A percentile compares a stretch with the other conserved stretches of the same genome.
These are phyloP conservation scores for Diplodia seriata DNA, from an alignment of 2,329 filamentous ascomycete species.

Conservation along the genomic window DNA sequence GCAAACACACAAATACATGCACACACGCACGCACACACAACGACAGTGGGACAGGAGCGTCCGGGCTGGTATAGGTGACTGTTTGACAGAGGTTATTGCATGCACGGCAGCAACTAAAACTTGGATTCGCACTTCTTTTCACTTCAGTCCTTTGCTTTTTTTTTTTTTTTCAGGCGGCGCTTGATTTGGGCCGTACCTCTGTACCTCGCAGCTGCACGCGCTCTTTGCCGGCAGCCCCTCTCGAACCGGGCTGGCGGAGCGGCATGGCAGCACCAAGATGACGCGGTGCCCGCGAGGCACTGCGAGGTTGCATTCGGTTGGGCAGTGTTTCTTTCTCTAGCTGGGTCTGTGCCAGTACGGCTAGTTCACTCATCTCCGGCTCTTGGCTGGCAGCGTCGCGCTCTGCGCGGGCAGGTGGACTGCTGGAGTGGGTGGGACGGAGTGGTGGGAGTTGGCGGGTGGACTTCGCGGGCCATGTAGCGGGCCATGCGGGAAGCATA, in stretches of 20 bases:
- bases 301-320: slow-evolving; percentile 26
- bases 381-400: slow-evolving; percentile 12
- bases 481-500: slow-evolving; percentile 26
- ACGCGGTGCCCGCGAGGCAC: slow-evolving; percentile 19
- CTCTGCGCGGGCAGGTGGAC: neutral
- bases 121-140: slow-evolving; percentile 22
- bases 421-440: neutral
- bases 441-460: slow-evolving; percentile 9
- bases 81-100: neutral
- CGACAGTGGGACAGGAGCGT: slow-evolving; percentile 21
- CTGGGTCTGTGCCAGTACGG: slow-evolving; percentile 22
- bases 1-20: neutral
- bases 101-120: slow-evolving; percentile 28
- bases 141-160: slow-evolving; percentile 25
- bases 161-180: slow-evolving; percentile 10
- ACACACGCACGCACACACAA: neutral
- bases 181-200: slow-evolving; percentile 4
- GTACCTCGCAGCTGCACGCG: slow-evolving; percentile 29
- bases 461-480: slow-evolving; percentile 16
- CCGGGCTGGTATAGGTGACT: no score
- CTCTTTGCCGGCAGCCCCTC: slow-evolving; percentile 18
- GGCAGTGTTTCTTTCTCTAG: slow-evolving; percentile 21
- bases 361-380: slow-evolving; percentile 16
- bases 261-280: slow-evolving; percentile 21
- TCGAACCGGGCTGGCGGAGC: slow-evolving; percentile 26